Evolutionary conservation across 345 rosid species (phyloP).

Genomic region (Combretum micranthum): DNA sequence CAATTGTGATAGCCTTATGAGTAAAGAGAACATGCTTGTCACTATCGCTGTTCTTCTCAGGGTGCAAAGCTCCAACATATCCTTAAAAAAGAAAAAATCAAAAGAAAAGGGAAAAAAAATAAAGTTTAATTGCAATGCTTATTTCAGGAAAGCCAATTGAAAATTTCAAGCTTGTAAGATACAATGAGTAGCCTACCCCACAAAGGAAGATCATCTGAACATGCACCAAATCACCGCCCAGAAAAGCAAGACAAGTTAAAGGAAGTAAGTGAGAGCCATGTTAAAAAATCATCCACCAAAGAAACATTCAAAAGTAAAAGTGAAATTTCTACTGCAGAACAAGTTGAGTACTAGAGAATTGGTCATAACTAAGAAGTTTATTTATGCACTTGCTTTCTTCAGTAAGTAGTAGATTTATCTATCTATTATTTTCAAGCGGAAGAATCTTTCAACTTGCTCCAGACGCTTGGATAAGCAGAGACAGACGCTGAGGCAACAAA

Average conservation of each 20-base stretch:
- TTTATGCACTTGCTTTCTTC: too few species aligned
- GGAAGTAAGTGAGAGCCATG: conserved; percentile 11
- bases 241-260: conserved; percentile 9
- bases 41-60: conserved; percentile 71
- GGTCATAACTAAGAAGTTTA: too few species aligned
- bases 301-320: too few species aligned
- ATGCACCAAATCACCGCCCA: conserved; percentile 21
- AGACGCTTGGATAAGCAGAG: too few species aligned
- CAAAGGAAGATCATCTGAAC: conserved; percentile 84
- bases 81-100: conserved; percentile 53
- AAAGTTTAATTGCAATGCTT: background rate
- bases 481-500: too few species aligned
- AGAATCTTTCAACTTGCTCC: too few species aligned
- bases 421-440: too few species aligned
- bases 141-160: background rate
- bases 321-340: too few species aligned
- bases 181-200: conserved; percentile 37
- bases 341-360: too few species aligned
- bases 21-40: conserved; percentile 71
- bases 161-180: conserved; percentile 15
- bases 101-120: background rate
- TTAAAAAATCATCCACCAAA: conserved; percentile 3
- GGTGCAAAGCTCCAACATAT: conserved; percentile 75
- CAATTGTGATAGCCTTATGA: conserved; percentile 57
- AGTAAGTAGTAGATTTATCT: too few species aligned